phyloP scores from a whole-genome alignment of 495 filamentous ascomycete genomes.

The Daldinia childiae region DNA sequence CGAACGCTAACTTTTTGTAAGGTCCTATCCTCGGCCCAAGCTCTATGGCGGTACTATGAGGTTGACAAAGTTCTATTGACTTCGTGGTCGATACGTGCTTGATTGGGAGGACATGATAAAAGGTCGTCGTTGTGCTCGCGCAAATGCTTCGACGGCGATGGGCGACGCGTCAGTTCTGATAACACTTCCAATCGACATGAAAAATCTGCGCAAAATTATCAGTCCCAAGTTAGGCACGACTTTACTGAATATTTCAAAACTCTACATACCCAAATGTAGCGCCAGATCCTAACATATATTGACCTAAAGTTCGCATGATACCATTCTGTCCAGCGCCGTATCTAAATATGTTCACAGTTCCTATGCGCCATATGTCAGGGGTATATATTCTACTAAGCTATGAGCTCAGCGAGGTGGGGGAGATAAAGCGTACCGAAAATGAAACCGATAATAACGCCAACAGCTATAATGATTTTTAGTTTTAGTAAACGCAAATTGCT shows the following conservation, averaged over 20 bases:
- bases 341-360: constrained; percentile 91
- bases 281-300: constrained; percentile 97
- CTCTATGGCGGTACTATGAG: not conserved
- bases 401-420: not conserved
- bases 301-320: constrained; percentile 88
- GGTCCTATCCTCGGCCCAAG: not conserved
- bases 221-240: constrained; percentile 8
- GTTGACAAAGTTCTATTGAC: constrained; percentile 21
- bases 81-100: constrained; percentile 51
- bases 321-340: constrained; percentile 94
- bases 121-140: constrained; percentile 66
- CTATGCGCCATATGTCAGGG: constrained; percentile 57
- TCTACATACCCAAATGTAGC: constrained; percentile 89
- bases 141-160: constrained; percentile 68
- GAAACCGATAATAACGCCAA: constrained; percentile 95
- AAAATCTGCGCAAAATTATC: constrained; percentile 72
- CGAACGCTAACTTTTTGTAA: not conserved
- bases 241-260: constrained; percentile 1
- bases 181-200: constrained; percentile 98
- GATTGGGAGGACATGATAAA: constrained; percentile 67
- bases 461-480: constrained; percentile 65
- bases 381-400: not conserved
- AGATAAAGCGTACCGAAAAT: constrained; percentile 76
- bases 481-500: not conserved
- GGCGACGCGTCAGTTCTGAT: constrained; percentile 85